These are phyloP conservation scores for Claviceps africana DNA, from an alignment of 2,329 filamentous ascomycete genomes.

Conservation along the genomic window DNA sequence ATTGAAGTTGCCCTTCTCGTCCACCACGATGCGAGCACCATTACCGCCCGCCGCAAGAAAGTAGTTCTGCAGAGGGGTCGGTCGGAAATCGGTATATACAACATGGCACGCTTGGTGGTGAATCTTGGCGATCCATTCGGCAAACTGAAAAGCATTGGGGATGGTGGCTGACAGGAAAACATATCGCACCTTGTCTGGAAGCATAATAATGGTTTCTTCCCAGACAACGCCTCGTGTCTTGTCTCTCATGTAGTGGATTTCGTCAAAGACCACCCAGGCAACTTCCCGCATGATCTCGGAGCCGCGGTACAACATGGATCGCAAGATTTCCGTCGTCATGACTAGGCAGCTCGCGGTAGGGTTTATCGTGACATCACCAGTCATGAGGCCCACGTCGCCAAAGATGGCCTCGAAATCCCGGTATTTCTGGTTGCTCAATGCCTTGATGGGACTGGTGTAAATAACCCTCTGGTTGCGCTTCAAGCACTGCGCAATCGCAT, in stretches of 20 bases:
- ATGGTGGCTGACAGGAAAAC: slow-evolving; percentile 98
- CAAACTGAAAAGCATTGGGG: slow-evolving; percentile 97
- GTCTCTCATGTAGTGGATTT: slow-evolving; percentile 97
- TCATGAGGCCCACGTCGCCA: slow-evolving; percentile 95
- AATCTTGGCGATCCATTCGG: slow-evolving; percentile 97
- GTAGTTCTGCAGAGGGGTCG: slow-evolving; percentile 92
- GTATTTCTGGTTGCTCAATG: slow-evolving; percentile 96
- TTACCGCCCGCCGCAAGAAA: slow-evolving; percentile 89
- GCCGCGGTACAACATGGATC: slow-evolving; percentile 94
- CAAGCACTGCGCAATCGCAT: slow-evolving; percentile 92
- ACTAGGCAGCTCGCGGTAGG: slow-evolving; percentile 94
- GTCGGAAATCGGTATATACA: slow-evolving; percentile 96
- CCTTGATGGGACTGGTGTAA: slow-evolving; percentile 98
- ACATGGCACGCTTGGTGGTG: slow-evolving; percentile 97
- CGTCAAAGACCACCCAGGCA: slow-evolving; percentile 95
- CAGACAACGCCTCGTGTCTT: slow-evolving; percentile 90
- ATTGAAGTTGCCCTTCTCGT: slow-evolving; percentile 91
- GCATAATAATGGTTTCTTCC: slow-evolving; percentile 97
- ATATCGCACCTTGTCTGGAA: slow-evolving; percentile 97
- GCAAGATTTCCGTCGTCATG: slow-evolving; percentile 98
- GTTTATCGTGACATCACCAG: slow-evolving; percentile 97
- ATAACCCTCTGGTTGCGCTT: slow-evolving; percentile 97
- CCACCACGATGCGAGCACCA: slow-evolving; percentile 86
- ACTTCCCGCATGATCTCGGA: slow-evolving; percentile 99
- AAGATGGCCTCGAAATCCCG: slow-evolving; percentile 92